Percentiles rank a stretch among this genome's conserved stretches.
Conservation (phyloP, 2,329 filamentous ascomycete genomes). For the Lizonia empirigonia region DNA sequence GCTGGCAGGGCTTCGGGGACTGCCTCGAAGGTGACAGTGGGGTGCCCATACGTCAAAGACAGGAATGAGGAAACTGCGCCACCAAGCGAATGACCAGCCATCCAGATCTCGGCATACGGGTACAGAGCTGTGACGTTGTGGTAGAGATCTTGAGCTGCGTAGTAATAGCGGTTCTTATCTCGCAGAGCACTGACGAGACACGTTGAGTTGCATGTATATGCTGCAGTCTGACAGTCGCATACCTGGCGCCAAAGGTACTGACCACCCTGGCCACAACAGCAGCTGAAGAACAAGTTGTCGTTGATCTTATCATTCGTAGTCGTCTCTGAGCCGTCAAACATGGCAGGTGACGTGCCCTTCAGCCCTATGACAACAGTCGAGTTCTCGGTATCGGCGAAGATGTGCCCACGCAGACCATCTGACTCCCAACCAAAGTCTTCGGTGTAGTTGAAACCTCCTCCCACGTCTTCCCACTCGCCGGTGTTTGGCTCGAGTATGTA, state of each 20-base stretch:
- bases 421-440: constrained; percentile 90
- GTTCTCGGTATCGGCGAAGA: constrained; percentile 87
- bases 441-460: constrained; percentile 80
- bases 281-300: constrained; percentile 97
- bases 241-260: constrained; percentile 89
- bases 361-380: constrained; percentile 87
- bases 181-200: constrained; percentile 77
- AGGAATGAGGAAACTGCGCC: constrained; percentile 88
- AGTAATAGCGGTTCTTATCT: constrained; percentile 90
- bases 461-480: constrained; percentile 76
- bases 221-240: constrained; percentile 86
- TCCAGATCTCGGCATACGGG: constrained; percentile 82
- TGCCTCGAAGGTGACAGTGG: constrained; percentile 90
- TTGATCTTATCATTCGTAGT: constrained; percentile 98
- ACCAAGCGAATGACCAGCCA: constrained; percentile 90
- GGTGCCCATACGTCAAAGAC: constrained; percentile 87
- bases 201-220: constrained; percentile 90
- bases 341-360: constrained; percentile 85
- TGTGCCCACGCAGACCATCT: constrained; percentile 88
- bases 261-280: constrained; percentile 93
- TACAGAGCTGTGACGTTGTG: constrained; percentile 91
- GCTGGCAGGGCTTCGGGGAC: constrained; percentile 90
- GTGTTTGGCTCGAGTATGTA: constrained; percentile 76
- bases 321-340: constrained; percentile 96
- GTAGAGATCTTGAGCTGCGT: constrained; percentile 85